Conservation (phyloP, 805 yeast species). For the Yarrowia keelungensis region DNA sequence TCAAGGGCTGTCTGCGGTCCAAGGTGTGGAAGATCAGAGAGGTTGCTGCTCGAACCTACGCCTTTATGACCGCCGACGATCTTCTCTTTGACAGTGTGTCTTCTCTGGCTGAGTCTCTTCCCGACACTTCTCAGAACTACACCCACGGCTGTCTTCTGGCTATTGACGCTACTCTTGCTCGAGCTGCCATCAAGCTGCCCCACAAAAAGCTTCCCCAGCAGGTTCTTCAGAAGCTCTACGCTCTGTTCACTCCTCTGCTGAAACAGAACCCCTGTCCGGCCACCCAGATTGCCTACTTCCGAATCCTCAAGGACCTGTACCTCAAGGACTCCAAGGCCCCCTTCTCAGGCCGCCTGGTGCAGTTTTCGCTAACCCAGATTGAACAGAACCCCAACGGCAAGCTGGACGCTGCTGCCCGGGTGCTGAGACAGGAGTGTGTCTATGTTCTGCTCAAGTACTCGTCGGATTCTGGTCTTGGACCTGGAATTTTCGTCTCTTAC, state of each 20-base stretch:
- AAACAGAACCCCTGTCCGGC: slow-evolving; percentile 42
- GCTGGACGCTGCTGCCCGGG: slow-evolving; percentile 40
- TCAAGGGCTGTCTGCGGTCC: slow-evolving; percentile 59
- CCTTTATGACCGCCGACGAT: slow-evolving; percentile 55
- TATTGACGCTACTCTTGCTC: slow-evolving; percentile 50
- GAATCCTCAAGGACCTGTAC: slow-evolving; percentile 12
- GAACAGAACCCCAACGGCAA: slow-evolving; percentile 8
- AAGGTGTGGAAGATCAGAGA: slow-evolving; percentile 85
- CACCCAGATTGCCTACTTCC: slow-evolving; percentile 43
- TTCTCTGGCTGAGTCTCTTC: slow-evolving; percentile 8
- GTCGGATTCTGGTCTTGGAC: slow-evolving; percentile 17
- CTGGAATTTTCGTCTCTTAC: slow-evolving; percentile 26
- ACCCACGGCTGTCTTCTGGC: slow-evolving; percentile 69
- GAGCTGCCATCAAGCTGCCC: slow-evolving; percentile 31
- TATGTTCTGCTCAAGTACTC: slow-evolving; percentile 29
- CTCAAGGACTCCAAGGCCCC: slow-evolving; percentile 27
- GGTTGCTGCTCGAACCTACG: slow-evolving; percentile 76
- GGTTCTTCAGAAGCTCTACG: slow-evolving; percentile 17
- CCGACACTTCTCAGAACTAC: slow-evolving; percentile 52
- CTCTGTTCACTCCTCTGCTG: slow-evolving; percentile 38
- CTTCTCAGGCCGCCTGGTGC: slow-evolving; percentile 10
- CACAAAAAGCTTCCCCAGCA: not conserved
- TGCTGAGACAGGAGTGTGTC: slow-evolving; percentile 41
- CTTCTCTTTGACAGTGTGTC: slow-evolving; percentile 40
- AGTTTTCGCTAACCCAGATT: slow-evolving; percentile 21